phyloP scores from a whole-genome alignment of 129 eudicot genomes.

The Lactuca sativa region DNA sequence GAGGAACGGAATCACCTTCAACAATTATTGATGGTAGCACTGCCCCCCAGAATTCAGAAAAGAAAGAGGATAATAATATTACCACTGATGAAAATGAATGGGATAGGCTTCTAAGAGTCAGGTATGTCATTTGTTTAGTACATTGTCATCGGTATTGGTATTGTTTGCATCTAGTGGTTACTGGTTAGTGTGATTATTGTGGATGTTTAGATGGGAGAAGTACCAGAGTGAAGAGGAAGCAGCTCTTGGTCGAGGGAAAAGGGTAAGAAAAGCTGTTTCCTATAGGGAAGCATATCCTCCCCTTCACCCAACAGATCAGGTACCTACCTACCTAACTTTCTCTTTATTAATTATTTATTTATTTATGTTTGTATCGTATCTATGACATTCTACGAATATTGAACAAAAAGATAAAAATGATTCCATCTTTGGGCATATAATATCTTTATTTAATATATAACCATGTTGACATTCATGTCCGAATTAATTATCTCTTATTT shows the following conservation, averaged over 20 bases:
- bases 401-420: neutral
- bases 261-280: constrained; percentile 80
- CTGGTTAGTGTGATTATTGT: neutral
- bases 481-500: neutral
- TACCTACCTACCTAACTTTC: constrained; percentile 22
- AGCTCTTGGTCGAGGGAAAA: constrained; percentile 97
- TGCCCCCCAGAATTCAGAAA: constrained; percentile 37
- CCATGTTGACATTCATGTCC: neutral
- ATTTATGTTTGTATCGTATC: too few species aligned
- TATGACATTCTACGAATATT: neutral
- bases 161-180: neutral
- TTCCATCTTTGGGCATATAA: constrained; percentile 8
- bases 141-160: neutral
- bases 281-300: constrained; percentile 85
- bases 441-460: neutral
- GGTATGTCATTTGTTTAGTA: constrained; percentile 38
- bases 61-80: constrained; percentile 50
- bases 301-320: constrained; percentile 59
- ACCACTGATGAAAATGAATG: constrained; percentile 83
- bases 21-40: constrained; percentile 34
- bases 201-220: constrained; percentile 82
- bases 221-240: constrained; percentile 94
- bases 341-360: too few species aligned
- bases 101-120: constrained; percentile 89
- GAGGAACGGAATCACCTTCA: constrained; percentile 43